phyloP scores from a whole-genome alignment of 208 protist species.

The Trypanosoma lewisi region DNA sequence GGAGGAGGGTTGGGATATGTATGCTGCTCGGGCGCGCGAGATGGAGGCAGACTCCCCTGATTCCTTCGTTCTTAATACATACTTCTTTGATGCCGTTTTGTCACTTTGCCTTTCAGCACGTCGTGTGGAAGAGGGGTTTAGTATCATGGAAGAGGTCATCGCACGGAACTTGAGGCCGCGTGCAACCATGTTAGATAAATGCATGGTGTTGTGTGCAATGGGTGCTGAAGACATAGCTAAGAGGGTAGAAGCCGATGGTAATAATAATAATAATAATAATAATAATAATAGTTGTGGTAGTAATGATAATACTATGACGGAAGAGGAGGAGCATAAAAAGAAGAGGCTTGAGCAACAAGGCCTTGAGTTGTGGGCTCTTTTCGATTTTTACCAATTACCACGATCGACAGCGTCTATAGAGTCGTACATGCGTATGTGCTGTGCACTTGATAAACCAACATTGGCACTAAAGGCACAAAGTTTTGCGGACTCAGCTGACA shows the following conservation, averaged over 20 bases:
- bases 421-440: constrained; percentile 77
- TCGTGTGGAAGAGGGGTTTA: constrained; percentile 52
- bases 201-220: constrained; percentile 63
- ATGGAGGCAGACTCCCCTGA: constrained; percentile 43
- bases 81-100: constrained; percentile 82
- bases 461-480: constrained; percentile 68
- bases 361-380: constrained; percentile 82
- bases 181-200: constrained; percentile 67
- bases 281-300: too few species aligned
- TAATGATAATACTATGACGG: too few species aligned
- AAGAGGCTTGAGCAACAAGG: constrained; percentile 38
- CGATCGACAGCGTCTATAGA: constrained; percentile 55
- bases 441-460: constrained; percentile 42
- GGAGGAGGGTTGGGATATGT: constrained; percentile 81
- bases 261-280: too few species aligned
- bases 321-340: neutral
- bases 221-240: constrained; percentile 44
- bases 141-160: constrained; percentile 72
- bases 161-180: constrained; percentile 60
- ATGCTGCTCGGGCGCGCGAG: constrained; percentile 70
- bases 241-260: neutral
- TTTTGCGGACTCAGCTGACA: constrained; percentile 54
- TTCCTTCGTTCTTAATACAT: constrained; percentile 61
- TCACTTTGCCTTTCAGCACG: constrained; percentile 70
- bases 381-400: constrained; percentile 80